These are phyloP conservation scores for Tulasnella sp. DNA, from an alignment of 768 basidiomycete genomes.

Conservation along the genomic window DNA sequence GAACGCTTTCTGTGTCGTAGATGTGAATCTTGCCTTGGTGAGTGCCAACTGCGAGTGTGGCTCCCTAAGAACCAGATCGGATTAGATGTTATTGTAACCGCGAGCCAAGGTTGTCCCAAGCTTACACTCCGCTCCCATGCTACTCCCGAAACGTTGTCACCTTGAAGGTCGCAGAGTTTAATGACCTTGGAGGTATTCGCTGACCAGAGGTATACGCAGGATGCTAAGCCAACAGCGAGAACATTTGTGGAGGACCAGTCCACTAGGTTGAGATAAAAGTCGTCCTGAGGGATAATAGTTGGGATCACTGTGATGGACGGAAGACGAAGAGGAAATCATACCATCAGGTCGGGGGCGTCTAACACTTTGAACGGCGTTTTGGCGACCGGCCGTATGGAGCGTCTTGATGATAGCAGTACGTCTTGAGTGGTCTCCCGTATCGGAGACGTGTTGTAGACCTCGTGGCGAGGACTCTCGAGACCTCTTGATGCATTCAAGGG, in stretches of 20 bases:
- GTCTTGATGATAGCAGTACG: conserved; percentile 78
- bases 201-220: conserved; percentile 95
- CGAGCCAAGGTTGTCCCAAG: background rate
- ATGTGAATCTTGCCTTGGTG: conserved; percentile 85
- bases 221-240: conserved; percentile 85
- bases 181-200: conserved; percentile 90
- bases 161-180: conserved; percentile 77
- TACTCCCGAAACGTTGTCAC: conserved; percentile 78
- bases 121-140: conserved; percentile 82
- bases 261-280: conserved; percentile 97
- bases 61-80: conserved; percentile 46
- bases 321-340: conserved; percentile 30
- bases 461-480: conserved; percentile 81
- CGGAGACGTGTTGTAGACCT: conserved; percentile 86
- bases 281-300: conserved; percentile 48
- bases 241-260: conserved; percentile 97
- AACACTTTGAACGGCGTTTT: conserved; percentile 96
- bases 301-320: background rate
- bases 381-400: conserved; percentile 74
- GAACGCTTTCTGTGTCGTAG: conserved; percentile 80
- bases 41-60: conserved; percentile 89
- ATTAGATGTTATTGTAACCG: background rate
- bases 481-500: conserved; percentile 30
- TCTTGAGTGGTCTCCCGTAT: conserved; percentile 77
- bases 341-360: conserved; percentile 91